Conservation (phyloP, 345 rosid genomes). For the Eucalyptus guilfoylei region DNA sequence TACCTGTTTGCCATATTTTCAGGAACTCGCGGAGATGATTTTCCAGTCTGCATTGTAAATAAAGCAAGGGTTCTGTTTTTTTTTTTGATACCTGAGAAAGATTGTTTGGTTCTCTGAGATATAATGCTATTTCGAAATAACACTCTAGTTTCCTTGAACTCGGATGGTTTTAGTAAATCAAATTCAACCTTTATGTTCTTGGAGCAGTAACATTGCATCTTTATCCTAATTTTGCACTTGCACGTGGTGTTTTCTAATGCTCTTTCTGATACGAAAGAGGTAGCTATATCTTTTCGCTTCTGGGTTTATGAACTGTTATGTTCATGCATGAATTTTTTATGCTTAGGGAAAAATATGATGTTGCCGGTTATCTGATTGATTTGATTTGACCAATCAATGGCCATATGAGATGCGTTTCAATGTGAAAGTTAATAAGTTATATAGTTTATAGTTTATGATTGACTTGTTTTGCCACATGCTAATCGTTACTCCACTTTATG, state of each 20-base stretch:
- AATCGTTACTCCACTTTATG: background rate
- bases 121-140: background rate
- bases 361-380: background rate
- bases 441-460: background rate
- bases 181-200: background rate
- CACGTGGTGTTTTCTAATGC: background rate
- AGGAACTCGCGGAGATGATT: constrained; percentile 97
- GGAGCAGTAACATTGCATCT: background rate
- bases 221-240: background rate
- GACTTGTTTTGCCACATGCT: background rate
- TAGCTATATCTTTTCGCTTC: background rate
- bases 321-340: background rate
- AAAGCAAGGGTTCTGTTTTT: background rate
- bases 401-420: background rate
- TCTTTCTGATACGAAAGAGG: background rate
- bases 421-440: background rate
- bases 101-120: background rate
- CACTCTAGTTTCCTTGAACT: background rate
- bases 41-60: constrained; percentile 56
- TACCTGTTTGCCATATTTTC: constrained; percentile 6
- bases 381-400: background rate
- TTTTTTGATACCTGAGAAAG: background rate
- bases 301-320: background rate
- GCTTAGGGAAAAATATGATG: background rate
- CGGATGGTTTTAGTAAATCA: background rate